Evolutionary conservation across 371 early-diverging fungal genomes (phyloP).

Genomic region (Sporodiniella umbellata): DNA sequence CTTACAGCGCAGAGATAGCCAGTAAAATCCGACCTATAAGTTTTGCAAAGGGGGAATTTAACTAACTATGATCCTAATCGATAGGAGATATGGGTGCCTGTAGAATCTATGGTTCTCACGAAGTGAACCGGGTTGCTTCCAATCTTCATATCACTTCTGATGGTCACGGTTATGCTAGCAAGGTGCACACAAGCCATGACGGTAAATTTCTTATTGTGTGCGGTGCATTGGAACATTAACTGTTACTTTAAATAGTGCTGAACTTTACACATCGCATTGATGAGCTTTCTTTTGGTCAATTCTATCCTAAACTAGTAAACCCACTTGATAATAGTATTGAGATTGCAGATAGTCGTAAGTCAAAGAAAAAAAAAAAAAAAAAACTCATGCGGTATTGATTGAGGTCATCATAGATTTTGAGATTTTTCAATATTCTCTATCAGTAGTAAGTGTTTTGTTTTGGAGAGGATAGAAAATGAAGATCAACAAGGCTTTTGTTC

Average conservation of each 20-base stretch:
- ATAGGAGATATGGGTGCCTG: constrained; percentile 64
- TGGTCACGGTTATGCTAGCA: constrained; percentile 80
- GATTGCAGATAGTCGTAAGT: constrained; percentile 54
- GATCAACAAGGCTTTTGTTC: neutral
- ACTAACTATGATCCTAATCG: neutral
- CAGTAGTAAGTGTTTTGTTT: constrained; percentile 51
- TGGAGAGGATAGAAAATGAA: too few relatives aligned
- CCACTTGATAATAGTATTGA: constrained; percentile 84
- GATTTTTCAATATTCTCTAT: constrained; percentile 80
- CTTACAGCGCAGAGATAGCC: constrained; percentile 33
- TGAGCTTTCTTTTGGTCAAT: constrained; percentile 82
- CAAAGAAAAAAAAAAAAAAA: neutral
- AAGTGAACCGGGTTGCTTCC: constrained; percentile 80
- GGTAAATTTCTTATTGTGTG: constrained; percentile 36
- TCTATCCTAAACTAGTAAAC: constrained; percentile 81
- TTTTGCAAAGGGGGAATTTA: neutral
- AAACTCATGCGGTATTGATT: neutral
- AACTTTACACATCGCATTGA: constrained; percentile 95
- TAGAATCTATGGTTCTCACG: constrained; percentile 69
- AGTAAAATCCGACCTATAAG: constrained; percentile 17
- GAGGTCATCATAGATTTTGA: constrained; percentile 56
- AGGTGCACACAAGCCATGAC: constrained; percentile 63
- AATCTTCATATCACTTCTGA: constrained; percentile 88
- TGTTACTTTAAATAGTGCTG: constrained; percentile 52
- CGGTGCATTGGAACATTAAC: neutral